Conservation (phyloP, 495 filamentous ascomycete genomes). For the Tuber borchii region DNA sequence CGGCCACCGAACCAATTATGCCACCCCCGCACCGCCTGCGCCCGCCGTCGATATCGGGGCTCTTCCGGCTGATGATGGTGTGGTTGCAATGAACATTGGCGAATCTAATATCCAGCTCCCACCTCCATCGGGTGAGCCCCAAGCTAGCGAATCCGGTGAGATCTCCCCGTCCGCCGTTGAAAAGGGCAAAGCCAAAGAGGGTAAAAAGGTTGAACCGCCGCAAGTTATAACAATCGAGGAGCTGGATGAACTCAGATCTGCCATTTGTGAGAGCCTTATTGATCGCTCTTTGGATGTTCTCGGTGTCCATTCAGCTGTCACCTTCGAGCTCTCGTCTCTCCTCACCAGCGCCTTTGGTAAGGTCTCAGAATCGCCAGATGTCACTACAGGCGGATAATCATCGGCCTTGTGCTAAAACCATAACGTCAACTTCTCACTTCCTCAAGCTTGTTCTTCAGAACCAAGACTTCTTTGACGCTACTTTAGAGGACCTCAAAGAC, state of each 20-base stretch:
- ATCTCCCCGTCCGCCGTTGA: slow-evolving; percentile 29
- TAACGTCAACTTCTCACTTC: slow-evolving; percentile 88
- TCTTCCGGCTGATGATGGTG: slow-evolving; percentile 24
- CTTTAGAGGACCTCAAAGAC: slow-evolving; percentile 67
- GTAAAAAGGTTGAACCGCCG: slow-evolving; percentile 37
- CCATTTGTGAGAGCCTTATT: slow-evolving; percentile 68
- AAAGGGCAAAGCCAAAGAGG: slow-evolving; percentile 41
- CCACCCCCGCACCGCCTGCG: slow-evolving; percentile 40
- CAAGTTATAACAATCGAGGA: slow-evolving; percentile 64
- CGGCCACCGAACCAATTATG: slow-evolving; percentile 17
- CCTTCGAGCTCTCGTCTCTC: slow-evolving; percentile 84
- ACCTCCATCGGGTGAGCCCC: slow-evolving; percentile 24
- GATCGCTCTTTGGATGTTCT: slow-evolving; percentile 86
- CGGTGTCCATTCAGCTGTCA: slow-evolving; percentile 76
- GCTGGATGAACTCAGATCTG: slow-evolving; percentile 67
- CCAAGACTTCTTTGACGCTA: slow-evolving; percentile 69
- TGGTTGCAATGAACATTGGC: slow-evolving; percentile 47
- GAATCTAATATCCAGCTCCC: slow-evolving; percentile 42
- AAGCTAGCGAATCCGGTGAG: slow-evolving; percentile 43
- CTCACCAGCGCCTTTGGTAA: slow-evolving; percentile 71
- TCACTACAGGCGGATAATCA: slow-evolving; percentile 71
- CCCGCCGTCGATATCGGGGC: slow-evolving; percentile 24
- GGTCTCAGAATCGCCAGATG: slow-evolving; percentile 59
- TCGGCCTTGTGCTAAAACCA: slow-evolving; percentile 65
- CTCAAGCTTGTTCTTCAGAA: slow-evolving; percentile 81